These are phyloP conservation scores for Bipolaris oryzae DNA, from an alignment of 2,329 filamentous ascomycete species.

Conservation along the genomic window DNA sequence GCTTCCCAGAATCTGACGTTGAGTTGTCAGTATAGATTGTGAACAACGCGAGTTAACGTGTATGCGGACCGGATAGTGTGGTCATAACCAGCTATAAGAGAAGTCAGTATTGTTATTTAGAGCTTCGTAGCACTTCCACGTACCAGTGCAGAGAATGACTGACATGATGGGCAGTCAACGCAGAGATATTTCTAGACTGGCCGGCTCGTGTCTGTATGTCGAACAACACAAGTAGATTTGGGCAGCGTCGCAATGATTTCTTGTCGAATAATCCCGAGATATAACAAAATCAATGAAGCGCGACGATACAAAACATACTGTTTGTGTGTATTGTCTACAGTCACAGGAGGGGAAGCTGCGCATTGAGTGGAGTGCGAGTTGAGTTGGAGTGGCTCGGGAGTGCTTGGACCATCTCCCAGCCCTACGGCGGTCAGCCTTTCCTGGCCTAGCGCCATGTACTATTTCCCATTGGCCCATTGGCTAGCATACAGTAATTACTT, in stretches of 20 bases:
- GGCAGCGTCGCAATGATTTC: background rate
- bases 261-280: background rate
- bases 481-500: background rate
- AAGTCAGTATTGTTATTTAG: conserved; percentile 28
- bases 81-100: conserved; percentile 68
- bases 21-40: conserved; percentile 18
- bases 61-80: conserved; percentile 71
- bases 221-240: background rate
- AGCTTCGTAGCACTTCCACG: conserved; percentile 36
- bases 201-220: background rate
- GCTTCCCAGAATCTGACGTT: conserved; percentile 90
- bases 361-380: conserved; percentile 11
- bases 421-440: conserved; percentile 19
- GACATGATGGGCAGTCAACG: conserved; percentile 56
- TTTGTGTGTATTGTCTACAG: conserved; percentile 9
- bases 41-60: background rate
- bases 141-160: conserved; percentile 71
- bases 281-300: conserved; percentile 2
- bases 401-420: conserved; percentile 19
- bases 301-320: conserved; percentile 8
- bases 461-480: background rate
- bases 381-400: conserved; percentile 19
- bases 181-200: background rate
- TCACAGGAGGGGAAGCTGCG: conserved; percentile 8
- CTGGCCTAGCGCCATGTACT: conserved; percentile 6